phyloP scores from a whole-genome alignment of 495 filamentous ascomycete genomes.

The Trichoderma parareesei region DNA sequence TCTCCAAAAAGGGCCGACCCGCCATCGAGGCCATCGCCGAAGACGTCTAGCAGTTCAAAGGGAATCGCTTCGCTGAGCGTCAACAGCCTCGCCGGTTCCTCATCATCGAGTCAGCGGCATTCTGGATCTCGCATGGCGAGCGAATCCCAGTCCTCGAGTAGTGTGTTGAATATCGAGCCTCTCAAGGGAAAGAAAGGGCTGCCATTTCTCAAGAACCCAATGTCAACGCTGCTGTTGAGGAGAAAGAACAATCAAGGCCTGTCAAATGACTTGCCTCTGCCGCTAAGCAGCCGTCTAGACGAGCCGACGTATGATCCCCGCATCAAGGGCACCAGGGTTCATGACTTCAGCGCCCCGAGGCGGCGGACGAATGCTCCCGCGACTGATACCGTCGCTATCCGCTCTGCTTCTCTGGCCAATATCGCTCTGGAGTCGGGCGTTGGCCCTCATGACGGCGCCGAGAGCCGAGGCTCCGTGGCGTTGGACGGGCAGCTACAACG shows the following conservation, averaged over 20 bases:
- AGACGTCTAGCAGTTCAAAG: slow-evolving; percentile 22
- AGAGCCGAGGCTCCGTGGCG: background rate
- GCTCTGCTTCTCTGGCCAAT: slow-evolving; percentile 4
- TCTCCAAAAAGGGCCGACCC: slow-evolving; percentile 23
- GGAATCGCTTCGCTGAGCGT: slow-evolving; percentile 9
- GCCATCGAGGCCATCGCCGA: slow-evolving; percentile 17
- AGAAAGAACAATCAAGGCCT: slow-evolving; percentile 36
- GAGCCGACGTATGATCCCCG: slow-evolving; percentile 61
- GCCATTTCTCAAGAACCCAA: slow-evolving; percentile 43
- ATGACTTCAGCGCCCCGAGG: slow-evolving; percentile 84
- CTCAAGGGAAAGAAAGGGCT: slow-evolving; percentile 43
- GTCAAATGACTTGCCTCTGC: slow-evolving; percentile 42
- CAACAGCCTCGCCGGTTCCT: background rate
- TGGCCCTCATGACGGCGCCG: background rate
- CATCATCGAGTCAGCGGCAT: background rate
- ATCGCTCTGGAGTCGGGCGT: background rate
- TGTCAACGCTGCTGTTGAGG: slow-evolving; percentile 35
- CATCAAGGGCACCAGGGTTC: slow-evolving; percentile 75
- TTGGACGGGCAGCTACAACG: background rate
- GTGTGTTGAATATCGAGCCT: slow-evolving; percentile 39
- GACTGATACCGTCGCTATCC: background rate
- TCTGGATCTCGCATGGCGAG: background rate
- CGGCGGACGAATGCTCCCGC: slow-evolving; percentile 34
- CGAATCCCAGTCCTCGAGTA: background rate
- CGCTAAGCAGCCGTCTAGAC: slow-evolving; percentile 25